Conservation (phyloP, 2,329 filamentous ascomycete species). For the Aspergillus sp. region DNA sequence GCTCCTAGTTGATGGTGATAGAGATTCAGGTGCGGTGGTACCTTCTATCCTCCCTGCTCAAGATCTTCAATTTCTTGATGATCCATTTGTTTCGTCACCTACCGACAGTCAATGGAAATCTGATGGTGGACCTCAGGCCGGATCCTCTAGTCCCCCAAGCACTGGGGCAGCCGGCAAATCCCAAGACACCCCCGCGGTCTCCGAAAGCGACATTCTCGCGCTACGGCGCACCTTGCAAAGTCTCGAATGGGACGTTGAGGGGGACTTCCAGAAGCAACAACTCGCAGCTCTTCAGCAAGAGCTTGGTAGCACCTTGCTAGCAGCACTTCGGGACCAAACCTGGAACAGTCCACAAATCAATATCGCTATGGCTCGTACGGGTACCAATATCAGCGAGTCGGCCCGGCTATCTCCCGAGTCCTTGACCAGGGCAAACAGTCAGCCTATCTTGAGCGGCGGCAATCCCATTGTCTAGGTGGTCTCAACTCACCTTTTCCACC, state of each 20-base stretch:
- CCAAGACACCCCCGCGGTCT: slow-evolving; percentile 23
- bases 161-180: slow-evolving; percentile 25
- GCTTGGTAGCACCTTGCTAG: slow-evolving; percentile 86
- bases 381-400: slow-evolving; percentile 38
- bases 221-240: slow-evolving; percentile 31
- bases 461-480: slow-evolving; percentile 31
- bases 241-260: slow-evolving; percentile 54
- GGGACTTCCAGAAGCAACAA: slow-evolving; percentile 83
- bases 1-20: slow-evolving; percentile 36
- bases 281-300: slow-evolving; percentile 84
- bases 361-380: slow-evolving; percentile 34
- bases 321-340: slow-evolving; percentile 77
- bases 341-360: slow-evolving; percentile 50
- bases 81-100: slow-evolving; percentile 30
- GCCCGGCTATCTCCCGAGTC: slow-evolving; percentile 37
- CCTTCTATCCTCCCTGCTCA: slow-evolving; percentile 35
- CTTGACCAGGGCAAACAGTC: slow-evolving; percentile 42
- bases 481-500: not conserved
- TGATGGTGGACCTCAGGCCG: slow-evolving; percentile 36
- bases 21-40: slow-evolving; percentile 32
- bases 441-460: slow-evolving; percentile 48
- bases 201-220: slow-evolving; percentile 23
- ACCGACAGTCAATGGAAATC: slow-evolving; percentile 36
- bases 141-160: slow-evolving; percentile 30
- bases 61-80: slow-evolving; percentile 35